Conservation (phyloP, 2,329 filamentous ascomycete species). For the Alternaria sp. region DNA sequence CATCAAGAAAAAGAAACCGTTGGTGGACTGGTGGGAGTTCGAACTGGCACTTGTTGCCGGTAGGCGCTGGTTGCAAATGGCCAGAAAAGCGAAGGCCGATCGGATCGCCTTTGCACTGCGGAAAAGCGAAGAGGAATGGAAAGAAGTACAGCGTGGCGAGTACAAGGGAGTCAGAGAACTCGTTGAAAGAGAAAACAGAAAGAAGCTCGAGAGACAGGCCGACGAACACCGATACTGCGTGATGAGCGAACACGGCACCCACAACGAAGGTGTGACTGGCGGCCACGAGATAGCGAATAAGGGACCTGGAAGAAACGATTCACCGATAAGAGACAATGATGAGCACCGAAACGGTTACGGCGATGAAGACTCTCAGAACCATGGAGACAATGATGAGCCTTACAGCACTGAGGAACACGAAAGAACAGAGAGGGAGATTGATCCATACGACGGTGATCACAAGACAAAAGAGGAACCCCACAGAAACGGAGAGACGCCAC, state of each 20-base stretch:
- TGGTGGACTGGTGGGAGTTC: neutral
- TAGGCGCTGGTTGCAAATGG: neutral
- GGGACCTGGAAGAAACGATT: neutral
- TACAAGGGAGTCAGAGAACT: neutral
- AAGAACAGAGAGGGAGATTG: neutral
- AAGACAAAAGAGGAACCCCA: neutral
- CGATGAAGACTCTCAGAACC: neutral
- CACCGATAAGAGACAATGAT: neutral
- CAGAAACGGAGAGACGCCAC: neutral
- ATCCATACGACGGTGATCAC: neutral
- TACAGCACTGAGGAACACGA: neutral
- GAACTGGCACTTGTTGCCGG: neutral
- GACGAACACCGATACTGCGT: fast-evolving
- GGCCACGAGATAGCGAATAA: neutral
- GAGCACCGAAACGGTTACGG: fast-evolving
- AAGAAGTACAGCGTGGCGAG: fast-evolving
- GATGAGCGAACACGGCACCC: neutral
- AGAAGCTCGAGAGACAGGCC: fast-evolving
- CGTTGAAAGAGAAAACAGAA: fast-evolving
- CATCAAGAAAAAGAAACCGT: neutral
- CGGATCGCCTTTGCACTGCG: neutral
- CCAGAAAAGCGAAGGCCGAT: neutral
- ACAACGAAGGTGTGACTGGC: neutral
- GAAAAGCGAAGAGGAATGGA: neutral
- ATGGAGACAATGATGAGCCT: neutral